Conservation (phyloP, 257 asterid species). For the Vinca minor region DNA sequence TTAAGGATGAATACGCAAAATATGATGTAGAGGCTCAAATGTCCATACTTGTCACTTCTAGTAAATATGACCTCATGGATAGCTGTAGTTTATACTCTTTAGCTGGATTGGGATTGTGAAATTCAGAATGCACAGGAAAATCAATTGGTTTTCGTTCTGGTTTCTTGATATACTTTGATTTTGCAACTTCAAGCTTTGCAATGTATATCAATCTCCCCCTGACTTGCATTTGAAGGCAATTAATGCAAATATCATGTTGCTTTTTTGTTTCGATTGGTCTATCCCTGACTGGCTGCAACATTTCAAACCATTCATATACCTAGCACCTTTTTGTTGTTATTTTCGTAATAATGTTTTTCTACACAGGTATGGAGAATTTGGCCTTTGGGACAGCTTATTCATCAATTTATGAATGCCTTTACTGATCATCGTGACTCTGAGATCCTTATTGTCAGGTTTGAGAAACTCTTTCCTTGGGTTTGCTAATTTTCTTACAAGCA, state of each 20-base stretch:
- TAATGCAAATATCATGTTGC: neutral
- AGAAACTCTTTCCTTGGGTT: slow-evolving; percentile 1
- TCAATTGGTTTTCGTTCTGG: neutral
- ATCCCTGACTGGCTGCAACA: neutral
- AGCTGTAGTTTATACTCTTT: neutral
- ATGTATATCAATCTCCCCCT: neutral
- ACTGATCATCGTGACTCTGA: slow-evolving; percentile 99
- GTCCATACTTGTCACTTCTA: neutral
- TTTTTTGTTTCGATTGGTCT: neutral
- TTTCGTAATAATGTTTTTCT: slow-evolving; percentile 17
- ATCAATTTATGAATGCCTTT: slow-evolving; percentile 93
- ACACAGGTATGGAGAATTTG: slow-evolving; percentile 86
- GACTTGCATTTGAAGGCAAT: neutral
- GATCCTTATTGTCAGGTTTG: slow-evolving; percentile 84
- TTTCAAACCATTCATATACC: neutral
- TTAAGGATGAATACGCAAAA: neutral
- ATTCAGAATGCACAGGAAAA: neutral
- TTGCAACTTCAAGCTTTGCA: neutral
- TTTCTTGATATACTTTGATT: neutral
- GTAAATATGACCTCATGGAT: neutral
- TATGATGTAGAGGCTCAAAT: neutral
- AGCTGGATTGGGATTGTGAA: neutral
- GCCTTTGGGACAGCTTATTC: slow-evolving; percentile 82
- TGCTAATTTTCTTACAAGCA: slow-evolving; percentile 4
- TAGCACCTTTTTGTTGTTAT: slow-evolving; percentile 2